These are phyloP conservation scores for Calocera cornea DNA, from an alignment of 768 basidiomycete genomes.

Conservation along the genomic window DNA sequence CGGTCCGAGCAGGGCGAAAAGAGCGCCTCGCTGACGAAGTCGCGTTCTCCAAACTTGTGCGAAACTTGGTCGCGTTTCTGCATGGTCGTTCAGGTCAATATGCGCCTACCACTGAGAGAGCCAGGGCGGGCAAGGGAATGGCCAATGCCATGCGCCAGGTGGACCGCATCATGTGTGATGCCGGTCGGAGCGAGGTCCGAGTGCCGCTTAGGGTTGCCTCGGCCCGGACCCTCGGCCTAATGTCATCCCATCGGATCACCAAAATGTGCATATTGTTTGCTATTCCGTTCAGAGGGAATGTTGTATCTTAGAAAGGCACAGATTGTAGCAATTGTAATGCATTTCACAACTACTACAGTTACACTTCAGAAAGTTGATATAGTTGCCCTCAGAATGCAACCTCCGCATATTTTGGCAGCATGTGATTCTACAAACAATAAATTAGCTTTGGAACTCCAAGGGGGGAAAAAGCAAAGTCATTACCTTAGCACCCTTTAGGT, in stretches of 20 bases:
- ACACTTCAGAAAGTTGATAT: no score
- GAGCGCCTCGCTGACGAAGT: not conserved
- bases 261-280: not conserved
- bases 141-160: not conserved
- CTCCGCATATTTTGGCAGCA: no score
- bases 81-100: not conserved
- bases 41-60: not conserved
- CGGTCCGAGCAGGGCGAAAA: conserved; percentile 10
- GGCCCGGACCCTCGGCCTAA: not conserved
- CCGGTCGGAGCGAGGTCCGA: not conserved
- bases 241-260: not conserved
- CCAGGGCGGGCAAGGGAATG: no score
- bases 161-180: not conserved
- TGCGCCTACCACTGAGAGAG: not conserved
- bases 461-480: no score
- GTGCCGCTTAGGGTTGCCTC: not conserved
- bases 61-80: not conserved
- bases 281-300: no score
- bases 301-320: no score
- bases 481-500: no score
- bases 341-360: no score
- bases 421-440: no score
- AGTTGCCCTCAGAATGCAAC: no score
- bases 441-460: no score
- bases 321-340: no score